Conservation (phyloP, 306 rosid species). For the Trichosanthes truncata region DNA sequence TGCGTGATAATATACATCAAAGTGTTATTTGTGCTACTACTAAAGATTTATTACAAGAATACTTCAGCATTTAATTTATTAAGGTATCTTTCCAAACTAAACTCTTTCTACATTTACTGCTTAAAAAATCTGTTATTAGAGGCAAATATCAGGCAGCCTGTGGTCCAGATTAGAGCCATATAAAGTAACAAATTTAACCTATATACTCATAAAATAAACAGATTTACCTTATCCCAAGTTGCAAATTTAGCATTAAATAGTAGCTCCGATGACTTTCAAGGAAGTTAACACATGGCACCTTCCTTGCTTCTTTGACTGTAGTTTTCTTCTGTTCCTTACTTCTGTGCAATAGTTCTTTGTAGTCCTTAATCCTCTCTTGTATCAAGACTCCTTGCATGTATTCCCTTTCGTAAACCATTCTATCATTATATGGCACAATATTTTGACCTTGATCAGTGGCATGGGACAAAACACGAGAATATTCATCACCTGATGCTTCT, state of each 20-base stretch:
- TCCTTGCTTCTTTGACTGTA: constrained; percentile 30
- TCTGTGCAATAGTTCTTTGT: constrained; percentile 28
- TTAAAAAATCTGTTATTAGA: background rate
- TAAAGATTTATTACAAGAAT: background rate
- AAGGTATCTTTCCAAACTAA: background rate
- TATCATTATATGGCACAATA: constrained; percentile 21
- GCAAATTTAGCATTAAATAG: constrained; percentile 47
- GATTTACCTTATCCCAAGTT: constrained; percentile 53
- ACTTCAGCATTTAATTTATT: background rate
- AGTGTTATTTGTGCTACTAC: background rate
- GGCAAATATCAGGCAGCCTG: background rate
- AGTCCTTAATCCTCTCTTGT: constrained; percentile 43
- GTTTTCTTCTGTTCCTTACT: constrained; percentile 36
- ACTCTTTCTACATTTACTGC: background rate
- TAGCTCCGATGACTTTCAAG: constrained; percentile 21
- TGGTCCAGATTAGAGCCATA: background rate
- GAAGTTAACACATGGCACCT: constrained; percentile 34
- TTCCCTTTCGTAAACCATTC: constrained; percentile 59
- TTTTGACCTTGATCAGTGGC: constrained; percentile 28
- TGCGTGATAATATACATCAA: background rate
- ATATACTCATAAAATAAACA: background rate
- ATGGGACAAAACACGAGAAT: constrained; percentile 20
- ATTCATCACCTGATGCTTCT: constrained; percentile 27
- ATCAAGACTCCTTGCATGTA: constrained; percentile 89
- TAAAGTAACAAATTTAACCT: background rate